phyloP scores from a whole-genome alignment of 768 basidiomycete genomes.

The Serendipita sp. region DNA sequence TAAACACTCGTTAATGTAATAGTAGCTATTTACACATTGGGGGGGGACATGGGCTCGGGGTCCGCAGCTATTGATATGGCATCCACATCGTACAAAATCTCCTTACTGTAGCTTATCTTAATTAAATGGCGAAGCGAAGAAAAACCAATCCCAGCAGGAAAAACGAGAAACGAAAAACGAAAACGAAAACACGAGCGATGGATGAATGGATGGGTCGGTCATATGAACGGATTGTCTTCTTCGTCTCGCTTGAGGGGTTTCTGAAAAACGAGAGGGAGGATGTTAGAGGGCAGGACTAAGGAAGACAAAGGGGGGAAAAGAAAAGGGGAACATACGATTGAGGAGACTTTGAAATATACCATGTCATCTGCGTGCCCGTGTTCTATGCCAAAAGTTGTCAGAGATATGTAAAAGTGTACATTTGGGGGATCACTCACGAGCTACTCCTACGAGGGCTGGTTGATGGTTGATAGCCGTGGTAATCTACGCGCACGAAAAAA shows the following conservation, averaged over 20 bases:
- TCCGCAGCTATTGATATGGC: too few relatives aligned
- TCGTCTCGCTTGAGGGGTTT: too few relatives aligned
- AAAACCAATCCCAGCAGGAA: too few relatives aligned
- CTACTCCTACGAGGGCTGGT: conserved; percentile 39
- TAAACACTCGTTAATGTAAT: neutral
- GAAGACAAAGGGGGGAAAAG: too few relatives aligned
- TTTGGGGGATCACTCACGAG: conserved; percentile 16
- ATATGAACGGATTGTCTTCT: too few relatives aligned
- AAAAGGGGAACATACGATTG: neutral
- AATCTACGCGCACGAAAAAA: conserved; percentile 19
- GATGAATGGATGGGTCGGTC: too few relatives aligned
- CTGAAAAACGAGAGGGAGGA: neutral
- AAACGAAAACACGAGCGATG: too few relatives aligned
- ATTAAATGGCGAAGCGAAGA: neutral
- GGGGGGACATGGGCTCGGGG: too few relatives aligned
- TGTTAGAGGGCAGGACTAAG: too few relatives aligned
- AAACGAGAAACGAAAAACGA: too few relatives aligned
- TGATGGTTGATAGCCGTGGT: conserved; percentile 43
- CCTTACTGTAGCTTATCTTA: neutral
- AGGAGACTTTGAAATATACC: conserved; percentile 24
- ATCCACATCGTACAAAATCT: neutral
- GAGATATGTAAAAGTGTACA: neutral
- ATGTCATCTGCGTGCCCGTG: conserved; percentile 46
- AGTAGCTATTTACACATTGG: neutral
- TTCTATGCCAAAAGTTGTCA: conserved; percentile 13